Evolutionary conservation across 768 basidiomycete species (phyloP), one percentile per base, ranked within the genome.

Genomic region (Mycena sanguinolenta): DNA sequence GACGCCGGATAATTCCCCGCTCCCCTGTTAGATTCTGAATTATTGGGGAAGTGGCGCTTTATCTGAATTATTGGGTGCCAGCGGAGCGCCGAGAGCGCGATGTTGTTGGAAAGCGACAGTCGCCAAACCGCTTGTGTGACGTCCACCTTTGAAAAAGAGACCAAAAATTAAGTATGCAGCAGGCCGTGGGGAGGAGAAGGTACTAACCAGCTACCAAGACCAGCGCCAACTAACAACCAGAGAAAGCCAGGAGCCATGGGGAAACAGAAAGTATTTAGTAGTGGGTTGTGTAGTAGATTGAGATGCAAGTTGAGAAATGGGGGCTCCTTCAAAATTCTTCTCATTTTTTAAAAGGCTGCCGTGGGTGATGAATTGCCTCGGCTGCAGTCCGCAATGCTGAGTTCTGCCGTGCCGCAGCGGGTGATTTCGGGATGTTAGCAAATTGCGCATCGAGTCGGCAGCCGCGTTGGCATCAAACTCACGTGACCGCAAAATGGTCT

Each of bases 141-240:
- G 65, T 27, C 72, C 72, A 73, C 72, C 72, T 46, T 46, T 19
- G n/a, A n/a, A n/a, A n/a, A n/a, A n/a, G n/a, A n/a, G n/a, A 21
- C 21, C 7, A 46, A 46, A 14, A 39, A 17, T n/a, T 46, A n/a
- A n/a, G n/a, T 46, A 46, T 10, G 21, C 19, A 7, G 44, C 13
- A 46, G 21, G 21, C 8, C 8, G 7, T 46, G 12, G 21, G 21
- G 21, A 5, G 44, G 21, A n/a, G 19, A 8, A 14, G 16, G 8
- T 46, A 46, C 44, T 12, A n/a, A 46, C 44, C 44, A 46, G 44
- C 44, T 46, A n/a, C 44, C 44, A 46, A 46, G 21, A 46, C 44
- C 44, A 6, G n/a, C 44, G 44, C 44, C 44, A 7, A 46, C 21
- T 21, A 46, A n/a, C 3, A 46, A n/a, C 44, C 44, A 46, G 21